Percentiles rank a stretch among this genome's conserved stretches.
phyloP scores from a whole-genome alignment of 192 early-diverging fungal genomes.

The Umbelopsis sp. region DNA sequence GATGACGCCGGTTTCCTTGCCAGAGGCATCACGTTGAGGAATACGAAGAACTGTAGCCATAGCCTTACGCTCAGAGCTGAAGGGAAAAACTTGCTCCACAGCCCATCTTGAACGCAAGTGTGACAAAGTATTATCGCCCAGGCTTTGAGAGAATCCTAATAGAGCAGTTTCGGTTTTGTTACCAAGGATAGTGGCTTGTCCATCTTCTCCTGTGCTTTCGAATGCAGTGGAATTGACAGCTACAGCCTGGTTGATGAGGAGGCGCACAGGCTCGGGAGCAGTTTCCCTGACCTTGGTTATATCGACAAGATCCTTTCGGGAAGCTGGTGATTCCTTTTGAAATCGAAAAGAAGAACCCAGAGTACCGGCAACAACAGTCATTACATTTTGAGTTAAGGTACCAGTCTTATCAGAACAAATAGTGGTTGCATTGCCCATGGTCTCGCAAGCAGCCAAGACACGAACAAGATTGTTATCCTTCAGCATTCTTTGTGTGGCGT shows the following conservation, averaged over 20 bases:
- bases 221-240: slow-evolving; percentile 85
- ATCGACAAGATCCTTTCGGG: slow-evolving; percentile 45
- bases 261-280: slow-evolving; percentile 45
- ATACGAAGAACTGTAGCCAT: slow-evolving; percentile 86
- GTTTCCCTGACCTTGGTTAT: slow-evolving; percentile 53
- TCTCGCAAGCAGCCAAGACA: slow-evolving; percentile 95
- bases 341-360: slow-evolving; percentile 74
- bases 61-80: slow-evolving; percentile 89
- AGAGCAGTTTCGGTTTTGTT: slow-evolving; percentile 97
- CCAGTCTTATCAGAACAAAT: slow-evolving; percentile 99
- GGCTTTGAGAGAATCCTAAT: slow-evolving; percentile 72
- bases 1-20: slow-evolving; percentile 21
- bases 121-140: slow-evolving; percentile 65
- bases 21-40: slow-evolving; percentile 45
- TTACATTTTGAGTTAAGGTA: slow-evolving; percentile 95
- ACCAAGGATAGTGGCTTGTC: slow-evolving; percentile 68
- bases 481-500: slow-evolving; percentile 93
- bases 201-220: slow-evolving; percentile 55
- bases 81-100: slow-evolving; percentile 81
- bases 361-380: slow-evolving; percentile 93
- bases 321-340: slow-evolving; percentile 44
- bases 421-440: slow-evolving; percentile 98
- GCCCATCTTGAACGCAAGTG: slow-evolving; percentile 63
- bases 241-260: slow-evolving; percentile 69
- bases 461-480: slow-evolving; percentile 98